Evolutionary conservation across 2,329 filamentous ascomycete genomes (phyloP).

Genomic region (Aspergillus hiratsukae): DNA sequence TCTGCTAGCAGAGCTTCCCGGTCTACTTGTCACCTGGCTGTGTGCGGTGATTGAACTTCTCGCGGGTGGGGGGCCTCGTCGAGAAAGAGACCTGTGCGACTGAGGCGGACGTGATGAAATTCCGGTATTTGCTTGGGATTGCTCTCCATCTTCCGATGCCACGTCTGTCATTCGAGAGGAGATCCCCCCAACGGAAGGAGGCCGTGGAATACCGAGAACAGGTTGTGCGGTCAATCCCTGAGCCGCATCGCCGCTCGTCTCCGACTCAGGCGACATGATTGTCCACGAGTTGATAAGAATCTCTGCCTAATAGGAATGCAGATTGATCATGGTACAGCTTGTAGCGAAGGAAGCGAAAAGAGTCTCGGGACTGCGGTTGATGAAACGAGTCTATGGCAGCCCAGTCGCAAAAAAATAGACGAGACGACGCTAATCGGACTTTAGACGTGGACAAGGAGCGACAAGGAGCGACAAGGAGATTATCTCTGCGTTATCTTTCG

Average conservation of each 20-base stretch:
- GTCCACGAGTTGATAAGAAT: not conserved
- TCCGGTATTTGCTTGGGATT: conserved; percentile 33
- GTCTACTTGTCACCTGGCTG: conserved; percentile 45
- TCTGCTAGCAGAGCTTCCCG: conserved; percentile 58
- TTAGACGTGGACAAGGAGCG: conserved; percentile 10
- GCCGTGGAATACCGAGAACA: conserved; percentile 50
- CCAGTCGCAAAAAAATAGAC: not conserved
- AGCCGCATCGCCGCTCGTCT: conserved; percentile 42
- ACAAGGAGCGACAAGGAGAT: conserved; percentile 11
- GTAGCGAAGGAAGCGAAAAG: conserved; percentile 6
- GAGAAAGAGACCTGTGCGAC: conserved; percentile 54
- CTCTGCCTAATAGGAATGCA: conserved; percentile 9
- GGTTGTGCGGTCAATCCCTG: conserved; percentile 35
- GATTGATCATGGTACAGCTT: conserved; percentile 19
- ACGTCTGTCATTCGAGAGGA: conserved; percentile 69
- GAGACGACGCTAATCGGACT: not conserved
- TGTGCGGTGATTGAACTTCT: conserved; percentile 40
- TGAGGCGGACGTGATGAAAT: conserved; percentile 51
- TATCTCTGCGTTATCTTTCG: not conserved
- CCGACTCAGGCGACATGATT: conserved; percentile 25
- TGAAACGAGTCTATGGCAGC: not conserved
- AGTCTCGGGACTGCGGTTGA: not conserved
- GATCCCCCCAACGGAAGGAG: conserved; percentile 45
- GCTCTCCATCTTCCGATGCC: conserved; percentile 49
- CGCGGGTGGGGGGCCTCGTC: conserved; percentile 47